Conservation (phyloP, 1,284 basidiomycete species). For the Chiua sp. region DNA sequence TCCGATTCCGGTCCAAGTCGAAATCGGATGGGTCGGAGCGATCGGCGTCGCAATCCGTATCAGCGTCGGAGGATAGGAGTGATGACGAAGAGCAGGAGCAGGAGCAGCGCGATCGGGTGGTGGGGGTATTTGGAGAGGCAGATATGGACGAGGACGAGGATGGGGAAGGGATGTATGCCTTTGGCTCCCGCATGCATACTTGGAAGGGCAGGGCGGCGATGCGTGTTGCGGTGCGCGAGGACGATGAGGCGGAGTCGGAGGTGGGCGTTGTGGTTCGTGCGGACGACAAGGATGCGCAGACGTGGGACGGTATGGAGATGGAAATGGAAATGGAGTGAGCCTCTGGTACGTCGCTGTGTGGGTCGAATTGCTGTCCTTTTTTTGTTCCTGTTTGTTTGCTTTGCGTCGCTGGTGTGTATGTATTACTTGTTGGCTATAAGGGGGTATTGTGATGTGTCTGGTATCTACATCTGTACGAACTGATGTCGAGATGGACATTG, state of each 20-base stretch:
- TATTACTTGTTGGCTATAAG: no score
- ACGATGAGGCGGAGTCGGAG: neutral
- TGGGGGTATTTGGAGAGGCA: neutral
- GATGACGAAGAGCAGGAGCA: slow-evolving; percentile 35
- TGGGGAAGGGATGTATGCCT: neutral
- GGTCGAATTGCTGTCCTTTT: no score
- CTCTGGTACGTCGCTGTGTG: no score
- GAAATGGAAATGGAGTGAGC: slow-evolving; percentile 55
- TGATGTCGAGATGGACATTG: no score
- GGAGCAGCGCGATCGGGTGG: no score
- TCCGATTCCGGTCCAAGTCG: slow-evolving; percentile 40
- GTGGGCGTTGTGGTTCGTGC: slow-evolving; percentile 24
- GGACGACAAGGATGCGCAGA: slow-evolving; percentile 12
- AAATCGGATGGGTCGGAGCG: slow-evolving; percentile 25
- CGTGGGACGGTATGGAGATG: slow-evolving; percentile 71
- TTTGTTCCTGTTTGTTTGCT: no score
- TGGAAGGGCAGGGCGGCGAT: slow-evolving; percentile 35
- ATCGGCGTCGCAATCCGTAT: slow-evolving; percentile 40
- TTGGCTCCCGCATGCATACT: slow-evolving; percentile 1
- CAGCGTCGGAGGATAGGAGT: slow-evolving; percentile 41
- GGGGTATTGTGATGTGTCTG: no score
- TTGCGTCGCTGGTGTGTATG: no score
- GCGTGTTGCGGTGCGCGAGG: no score
- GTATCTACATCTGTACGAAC: no score
- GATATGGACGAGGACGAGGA: slow-evolving; percentile 26